Percentiles rank a stretch among this genome's conserved stretches.
These are phyloP conservation scores for Parathielavia hyrcaniae DNA, from an alignment of 495 filamentous ascomycete genomes.

Conservation along the genomic window DNA sequence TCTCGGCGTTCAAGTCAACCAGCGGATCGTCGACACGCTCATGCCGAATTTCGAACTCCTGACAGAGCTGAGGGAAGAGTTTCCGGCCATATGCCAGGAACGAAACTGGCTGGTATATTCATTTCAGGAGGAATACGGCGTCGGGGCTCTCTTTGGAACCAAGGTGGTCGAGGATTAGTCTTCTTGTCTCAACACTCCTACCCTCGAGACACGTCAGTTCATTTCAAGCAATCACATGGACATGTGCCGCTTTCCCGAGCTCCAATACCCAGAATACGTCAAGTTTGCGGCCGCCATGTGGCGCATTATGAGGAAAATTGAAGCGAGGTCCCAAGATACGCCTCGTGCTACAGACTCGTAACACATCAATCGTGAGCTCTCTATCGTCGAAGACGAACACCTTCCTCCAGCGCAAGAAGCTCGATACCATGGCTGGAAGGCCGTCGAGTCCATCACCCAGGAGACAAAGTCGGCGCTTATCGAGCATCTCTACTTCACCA, in stretches of 20 bases:
- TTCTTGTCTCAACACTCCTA: conserved; percentile 15
- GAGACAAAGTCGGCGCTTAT: background rate
- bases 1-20: conserved; percentile 14
- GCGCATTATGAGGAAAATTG: conserved; percentile 1
- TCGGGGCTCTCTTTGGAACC: background rate
- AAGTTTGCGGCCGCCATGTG: conserved; percentile 18
- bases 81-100: conserved; percentile 11
- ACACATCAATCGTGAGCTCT: background rate
- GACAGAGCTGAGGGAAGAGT: conserved; percentile 11
- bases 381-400: too few relatives aligned
- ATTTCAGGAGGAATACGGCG: conserved; percentile 15
- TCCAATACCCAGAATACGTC: conserved; percentile 13
- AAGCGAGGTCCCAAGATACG: background rate
- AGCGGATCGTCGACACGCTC: conserved; percentile 13
- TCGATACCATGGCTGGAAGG: background rate
- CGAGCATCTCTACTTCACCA: conserved; percentile 25
- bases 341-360: background rate
- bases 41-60: conserved; percentile 1
- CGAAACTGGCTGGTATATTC: conserved; percentile 9
- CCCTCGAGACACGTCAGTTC: conserved; percentile 12
- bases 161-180: conserved; percentile 17
- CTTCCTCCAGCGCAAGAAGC: background rate
- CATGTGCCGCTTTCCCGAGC: conserved; percentile 18
- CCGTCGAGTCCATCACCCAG: background rate
- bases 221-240: conserved; percentile 23